Conservation (phyloP, 805 yeast species). For the Lachancea sp. region DNA sequence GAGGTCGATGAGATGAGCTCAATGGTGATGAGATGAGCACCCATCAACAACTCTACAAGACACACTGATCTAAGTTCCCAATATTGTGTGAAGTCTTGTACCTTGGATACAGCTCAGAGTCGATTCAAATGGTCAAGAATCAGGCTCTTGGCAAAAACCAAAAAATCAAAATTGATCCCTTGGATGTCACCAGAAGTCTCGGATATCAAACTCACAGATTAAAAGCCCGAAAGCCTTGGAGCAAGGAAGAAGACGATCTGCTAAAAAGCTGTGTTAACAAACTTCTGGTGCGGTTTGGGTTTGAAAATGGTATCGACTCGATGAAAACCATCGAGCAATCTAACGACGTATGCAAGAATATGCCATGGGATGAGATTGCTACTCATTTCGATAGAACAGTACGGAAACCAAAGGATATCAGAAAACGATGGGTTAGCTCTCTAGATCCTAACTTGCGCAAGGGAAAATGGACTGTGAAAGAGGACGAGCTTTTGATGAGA, state of each 20-base stretch:
- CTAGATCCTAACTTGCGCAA: conserved; percentile 74
- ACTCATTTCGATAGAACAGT: conserved; percentile 38
- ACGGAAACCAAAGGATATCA: conserved; percentile 74
- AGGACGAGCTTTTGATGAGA: conserved; percentile 58
- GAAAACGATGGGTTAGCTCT: conserved; percentile 83
- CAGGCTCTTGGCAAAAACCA: conserved; percentile 2
- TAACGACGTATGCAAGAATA: conserved; percentile 26
- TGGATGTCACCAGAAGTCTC: conserved; percentile 56
- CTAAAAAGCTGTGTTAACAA: conserved; percentile 40
- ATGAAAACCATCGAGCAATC: conserved; percentile 27
- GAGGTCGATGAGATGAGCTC: conserved; percentile 2
- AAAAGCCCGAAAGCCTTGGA: conserved; percentile 64
- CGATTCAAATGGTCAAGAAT: background rate
- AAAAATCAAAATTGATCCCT: conserved; percentile 28
- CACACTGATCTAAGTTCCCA: too few species aligned
- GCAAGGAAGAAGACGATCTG: conserved; percentile 61
- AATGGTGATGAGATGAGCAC: background rate
- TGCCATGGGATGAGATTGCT: conserved; percentile 61
- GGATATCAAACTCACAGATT: conserved; percentile 71
- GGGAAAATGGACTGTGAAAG: conserved; percentile 82
- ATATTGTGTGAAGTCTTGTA: background rate
- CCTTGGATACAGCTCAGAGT: background rate
- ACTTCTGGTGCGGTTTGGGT: conserved; percentile 31
- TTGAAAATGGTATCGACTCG: conserved; percentile 32
- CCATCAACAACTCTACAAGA: background rate